A percentile compares a stretch with the other conserved stretches of the same genome.
Evolutionary conservation across 495 filamentous ascomycete species (phyloP).

Genomic region (Penicillium canescens): DNA sequence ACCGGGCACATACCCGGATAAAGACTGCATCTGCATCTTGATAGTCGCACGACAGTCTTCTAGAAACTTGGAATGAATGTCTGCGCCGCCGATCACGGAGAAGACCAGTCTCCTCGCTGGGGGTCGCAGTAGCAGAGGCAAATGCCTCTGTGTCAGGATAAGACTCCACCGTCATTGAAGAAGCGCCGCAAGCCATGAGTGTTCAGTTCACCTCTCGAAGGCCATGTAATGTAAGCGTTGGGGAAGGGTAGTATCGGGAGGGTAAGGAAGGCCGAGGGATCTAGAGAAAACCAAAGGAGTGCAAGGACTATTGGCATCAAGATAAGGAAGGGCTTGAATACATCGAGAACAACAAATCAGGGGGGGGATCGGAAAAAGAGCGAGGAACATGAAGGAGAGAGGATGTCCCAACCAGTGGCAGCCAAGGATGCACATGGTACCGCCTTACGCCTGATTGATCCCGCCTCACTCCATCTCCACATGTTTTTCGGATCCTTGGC

Average conservation of each 20-base stretch:
- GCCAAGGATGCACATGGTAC: constrained; percentile 20
- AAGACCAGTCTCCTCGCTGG: constrained; percentile 35
- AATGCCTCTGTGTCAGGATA: constrained; percentile 31
- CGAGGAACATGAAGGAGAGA: constrained; percentile 7
- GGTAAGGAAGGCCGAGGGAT: not conserved
- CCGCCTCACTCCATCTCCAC: not conserved
- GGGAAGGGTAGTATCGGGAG: constrained; percentile 6
- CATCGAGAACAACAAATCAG: constrained; percentile 9
- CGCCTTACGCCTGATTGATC: constrained; percentile 18
- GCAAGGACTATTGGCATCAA: not conserved
- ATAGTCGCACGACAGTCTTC: constrained; percentile 63
- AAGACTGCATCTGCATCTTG: constrained; percentile 65
- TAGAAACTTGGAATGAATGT: constrained; percentile 64
- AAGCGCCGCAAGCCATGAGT: constrained; percentile 48
- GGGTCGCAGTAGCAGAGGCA: constrained; percentile 33
- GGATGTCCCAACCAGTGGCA: constrained; percentile 23
- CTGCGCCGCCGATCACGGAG: constrained; percentile 53
- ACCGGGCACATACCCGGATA: constrained; percentile 50
- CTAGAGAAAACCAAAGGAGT: not conserved
- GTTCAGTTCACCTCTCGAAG: constrained; percentile 11
- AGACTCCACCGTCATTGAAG: constrained; percentile 48
- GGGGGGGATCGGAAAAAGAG: constrained; percentile 8
- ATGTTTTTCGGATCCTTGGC: constrained; percentile 3
- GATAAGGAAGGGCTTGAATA: constrained; percentile 14
- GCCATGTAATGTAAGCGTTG: constrained; percentile 2